Percentiles rank a stretch among this genome's conserved stretches.
Evolutionary conservation across 805 yeast genomes (phyloP).

Genomic region (Komagataella kurtzmanii): DNA sequence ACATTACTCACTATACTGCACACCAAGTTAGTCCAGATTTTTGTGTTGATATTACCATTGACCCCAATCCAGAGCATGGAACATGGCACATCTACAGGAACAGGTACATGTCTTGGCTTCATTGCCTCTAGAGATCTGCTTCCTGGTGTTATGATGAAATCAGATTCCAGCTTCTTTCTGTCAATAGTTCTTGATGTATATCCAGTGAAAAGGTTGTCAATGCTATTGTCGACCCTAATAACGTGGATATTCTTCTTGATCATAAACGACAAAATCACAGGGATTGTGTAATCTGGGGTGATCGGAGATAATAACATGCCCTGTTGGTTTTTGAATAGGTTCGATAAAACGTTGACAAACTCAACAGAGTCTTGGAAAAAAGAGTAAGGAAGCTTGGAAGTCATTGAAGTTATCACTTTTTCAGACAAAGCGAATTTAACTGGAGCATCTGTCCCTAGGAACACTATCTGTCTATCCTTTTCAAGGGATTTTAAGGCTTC

Average conservation of each 20-base stretch:
- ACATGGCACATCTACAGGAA: conserved; percentile 51
- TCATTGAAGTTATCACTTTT: conserved; percentile 24
- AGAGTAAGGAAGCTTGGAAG: conserved; percentile 21
- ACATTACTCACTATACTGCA: conserved; percentile 30
- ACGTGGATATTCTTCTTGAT: conserved; percentile 26
- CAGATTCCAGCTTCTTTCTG: conserved; percentile 52
- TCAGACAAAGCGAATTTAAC: conserved; percentile 48
- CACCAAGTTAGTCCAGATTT: conserved; percentile 47
- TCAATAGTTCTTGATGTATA: conserved; percentile 72
- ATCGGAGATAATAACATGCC: conserved; percentile 44
- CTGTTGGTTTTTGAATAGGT: conserved; percentile 28
- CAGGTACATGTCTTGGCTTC: conserved; percentile 15
- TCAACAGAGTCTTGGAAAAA: conserved; percentile 30
- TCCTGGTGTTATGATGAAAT: conserved; percentile 25
- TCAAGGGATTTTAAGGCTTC: conserved; percentile 38
- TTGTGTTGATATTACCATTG: conserved; percentile 41
- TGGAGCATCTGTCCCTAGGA: conserved; percentile 31
- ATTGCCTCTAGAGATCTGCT: conserved; percentile 6
- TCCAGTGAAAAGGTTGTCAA: conserved; percentile 35
- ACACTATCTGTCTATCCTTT: conserved; percentile 41
- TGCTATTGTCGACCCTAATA: conserved; percentile 41
- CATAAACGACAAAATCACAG: conserved; percentile 42
- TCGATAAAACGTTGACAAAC: conserved; percentile 29
- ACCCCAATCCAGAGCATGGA: conserved; percentile 63
- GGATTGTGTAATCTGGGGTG: conserved; percentile 49